Evolutionary conservation across 768 basidiomycete genomes (phyloP), one percentile per base, ranked within the genome.

Genomic region (Phaffia tasmanica): DNA sequence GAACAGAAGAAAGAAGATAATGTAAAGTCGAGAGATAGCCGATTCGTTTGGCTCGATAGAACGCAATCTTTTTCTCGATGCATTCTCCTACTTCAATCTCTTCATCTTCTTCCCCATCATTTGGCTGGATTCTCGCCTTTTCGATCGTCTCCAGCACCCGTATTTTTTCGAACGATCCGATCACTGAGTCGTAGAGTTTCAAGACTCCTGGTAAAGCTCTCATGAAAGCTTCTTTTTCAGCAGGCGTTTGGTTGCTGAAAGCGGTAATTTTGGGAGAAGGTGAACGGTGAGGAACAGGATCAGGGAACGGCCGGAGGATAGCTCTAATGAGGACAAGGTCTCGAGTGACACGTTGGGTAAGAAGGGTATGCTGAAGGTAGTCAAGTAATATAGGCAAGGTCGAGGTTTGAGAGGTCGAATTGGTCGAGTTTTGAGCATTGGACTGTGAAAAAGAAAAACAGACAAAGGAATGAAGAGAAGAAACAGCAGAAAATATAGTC

Each of bases 121-220:
- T 3, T 35, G 35, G 14, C 8, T 47, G 23, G 42, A 42, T 42
- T 11, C 35, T 42, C 35, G 35, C 35, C 75, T 91, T 89, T 72
- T 94, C 89, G 18, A 94, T 88, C 49, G 91, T 82, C 62, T 84
- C 87, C 65, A 95, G 79, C 7, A 82, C 83, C 30, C 87, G 80
- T 84, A 94, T 87, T 75, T 90, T 88, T 62, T 83, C 83, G 55
- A 95, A 78, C 72, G 86, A 86, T 77, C 94, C 90, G 23, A 94
- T 76, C 35, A 89, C 81, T 2, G 87, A 86, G 75, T 95, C 92
- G 53, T 89, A 83, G 0, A 78, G 72, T 76, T 94, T 94, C 75
- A 95, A 86, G 9, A 94, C 80, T 0, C 88, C 90, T 7, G 90
- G 89, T 73, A 83, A 88, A n/a, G 86, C 78, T 60, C 87, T 82